These are phyloP conservation scores for Lodderomyces margitis DNA, from an alignment of 1,139 yeast species.

Conservation along the genomic window DNA sequence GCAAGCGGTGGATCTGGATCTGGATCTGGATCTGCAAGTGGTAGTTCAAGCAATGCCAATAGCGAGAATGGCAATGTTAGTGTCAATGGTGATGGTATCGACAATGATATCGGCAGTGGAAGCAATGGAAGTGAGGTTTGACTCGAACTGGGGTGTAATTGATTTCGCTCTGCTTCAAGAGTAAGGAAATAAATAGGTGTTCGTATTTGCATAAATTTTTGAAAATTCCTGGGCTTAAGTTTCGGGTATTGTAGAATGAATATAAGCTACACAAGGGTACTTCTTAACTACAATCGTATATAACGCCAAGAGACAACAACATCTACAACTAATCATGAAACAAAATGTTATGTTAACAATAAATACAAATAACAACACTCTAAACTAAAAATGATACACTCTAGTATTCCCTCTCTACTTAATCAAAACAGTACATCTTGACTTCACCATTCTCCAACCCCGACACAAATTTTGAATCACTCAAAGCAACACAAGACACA, in stretches of 20 bases:
- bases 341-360: too few species aligned
- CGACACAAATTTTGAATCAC: slow-evolving; percentile 85
- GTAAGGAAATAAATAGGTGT: background rate
- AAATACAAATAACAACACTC: background rate
- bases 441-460: slow-evolving; percentile 88
- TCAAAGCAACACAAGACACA: slow-evolving; percentile 83
- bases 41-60: background rate
- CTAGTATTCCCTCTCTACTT: slow-evolving; percentile 6
- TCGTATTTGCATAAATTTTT: background rate
- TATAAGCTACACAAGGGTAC: background rate
- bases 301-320: too few species aligned
- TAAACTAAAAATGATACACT: too few species aligned
- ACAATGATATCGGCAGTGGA: background rate
- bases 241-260: background rate
- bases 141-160: background rate
- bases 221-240: background rate
- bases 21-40: background rate
- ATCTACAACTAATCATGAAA: too few species aligned
- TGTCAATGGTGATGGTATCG: background rate
- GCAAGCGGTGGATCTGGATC: too few species aligned
- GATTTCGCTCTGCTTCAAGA: too few species aligned
- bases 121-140: background rate
- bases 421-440: slow-evolving; percentile 76
- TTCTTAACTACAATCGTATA: too few species aligned
- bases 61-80: slow-evolving; percentile 2